These are phyloP conservation scores for Cephaloascus albidus DNA, from an alignment of 805 yeast genomes.

Conservation along the genomic window DNA sequence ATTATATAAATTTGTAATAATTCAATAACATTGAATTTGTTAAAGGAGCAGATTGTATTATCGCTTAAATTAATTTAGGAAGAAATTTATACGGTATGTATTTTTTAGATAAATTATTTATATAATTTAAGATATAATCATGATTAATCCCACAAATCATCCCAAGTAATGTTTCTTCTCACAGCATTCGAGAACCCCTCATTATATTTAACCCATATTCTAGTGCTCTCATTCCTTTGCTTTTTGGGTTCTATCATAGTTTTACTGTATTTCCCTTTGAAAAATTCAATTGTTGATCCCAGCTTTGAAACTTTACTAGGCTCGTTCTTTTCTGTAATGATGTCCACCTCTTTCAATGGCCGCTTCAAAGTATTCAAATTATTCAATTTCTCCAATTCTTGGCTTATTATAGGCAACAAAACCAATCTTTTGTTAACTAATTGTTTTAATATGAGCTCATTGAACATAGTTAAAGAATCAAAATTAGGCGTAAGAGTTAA, in stretches of 20 bases:
- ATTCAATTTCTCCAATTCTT: background rate
- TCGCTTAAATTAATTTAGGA: too few species aligned
- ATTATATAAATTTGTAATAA: too few species aligned
- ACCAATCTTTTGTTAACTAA: background rate
- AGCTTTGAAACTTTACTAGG: constrained; percentile 8
- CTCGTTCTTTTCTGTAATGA: constrained; percentile 9
- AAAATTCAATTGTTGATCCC: constrained; percentile 19
- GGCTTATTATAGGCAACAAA: background rate
- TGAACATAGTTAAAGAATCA: background rate
- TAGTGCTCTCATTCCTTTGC: constrained; percentile 15
- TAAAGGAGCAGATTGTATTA: too few species aligned
- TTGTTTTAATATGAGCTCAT: background rate
- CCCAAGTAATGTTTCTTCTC: constrained; percentile 74
- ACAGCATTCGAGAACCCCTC: constrained; percentile 94
- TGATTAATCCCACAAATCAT: constrained; percentile 48
- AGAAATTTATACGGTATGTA: too few species aligned
- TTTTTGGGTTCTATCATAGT: constrained; percentile 1
- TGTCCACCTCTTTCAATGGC: background rate
- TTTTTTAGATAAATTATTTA: too few species aligned
- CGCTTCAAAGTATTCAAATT: background rate
- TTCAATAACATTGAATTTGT: too few species aligned
- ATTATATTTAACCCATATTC: constrained; percentile 82
- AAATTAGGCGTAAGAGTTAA: background rate
- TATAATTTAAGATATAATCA: too few species aligned
- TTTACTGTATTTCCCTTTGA: constrained; percentile 24